Base-by-base conservation (phyloP, 2,329 filamentous ascomycete genomes). In the Chaetomium globosum region DNA sequence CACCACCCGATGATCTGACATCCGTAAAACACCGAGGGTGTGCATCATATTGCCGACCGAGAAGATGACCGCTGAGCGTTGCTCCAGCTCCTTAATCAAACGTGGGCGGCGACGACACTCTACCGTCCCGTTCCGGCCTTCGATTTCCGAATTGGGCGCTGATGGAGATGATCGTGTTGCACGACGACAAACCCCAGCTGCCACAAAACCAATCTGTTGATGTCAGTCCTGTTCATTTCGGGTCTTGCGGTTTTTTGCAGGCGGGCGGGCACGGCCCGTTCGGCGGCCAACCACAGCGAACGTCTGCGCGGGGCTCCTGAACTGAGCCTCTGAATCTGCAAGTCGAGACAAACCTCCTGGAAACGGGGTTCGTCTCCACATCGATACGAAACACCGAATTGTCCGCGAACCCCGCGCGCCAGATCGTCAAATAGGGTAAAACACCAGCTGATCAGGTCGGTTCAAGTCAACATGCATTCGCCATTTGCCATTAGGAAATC, bases 141-240 rank as follows among this genome's bases (percentile, higher is more conserved):
- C 12, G 16, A 19, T 4, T 43, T 43, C 5, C 39, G 5, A n/a
- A 16, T 19, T 16, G 16, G 39, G 4, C 19, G 46, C n/a, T 48
- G n/a, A 6, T 21, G 4, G 21, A 21, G 6, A 8, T 21, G 13
- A n/a, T 8, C n/a, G n/a, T 5, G 46, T 23, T 48, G 46, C 19
- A 12, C n/a, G 12, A 7, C n/a, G 21, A 26, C 26, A 26, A 26
- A 33, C 31, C 9, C 30, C 58, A 60, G 58, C 48, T 59, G 57
- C 12, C 57, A 59, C 57, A 30, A 36, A 59, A 33, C n/a, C 28
- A 9, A n/a, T 33, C 9, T 9, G 33, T 54, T 33, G 52, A 16
- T n/a, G 30, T 7, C 28, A n/a, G 13, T 54, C n/a, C n/a, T 13
- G 16, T 6, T 31, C 28, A 13, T 53, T 31, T 53, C 51, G 51